Conservation (phyloP, 106 monocot genomes). For the Platanthera guangdongensis region DNA sequence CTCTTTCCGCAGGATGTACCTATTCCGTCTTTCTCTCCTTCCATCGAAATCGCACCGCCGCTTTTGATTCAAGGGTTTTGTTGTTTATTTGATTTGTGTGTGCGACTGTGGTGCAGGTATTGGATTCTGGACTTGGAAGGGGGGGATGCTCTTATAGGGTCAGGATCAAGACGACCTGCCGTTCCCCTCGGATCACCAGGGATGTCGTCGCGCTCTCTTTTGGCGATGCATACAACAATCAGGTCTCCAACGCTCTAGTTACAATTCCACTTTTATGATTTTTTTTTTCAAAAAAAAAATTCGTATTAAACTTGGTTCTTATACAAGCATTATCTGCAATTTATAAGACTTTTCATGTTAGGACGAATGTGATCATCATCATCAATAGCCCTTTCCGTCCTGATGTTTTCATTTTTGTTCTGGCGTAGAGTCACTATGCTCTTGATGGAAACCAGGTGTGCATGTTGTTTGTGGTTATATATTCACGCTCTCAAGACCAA, state of each 20-base stretch:
- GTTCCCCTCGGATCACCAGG: conserved; percentile 43
- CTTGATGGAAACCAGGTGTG: too few species aligned
- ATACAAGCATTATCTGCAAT: not conserved
- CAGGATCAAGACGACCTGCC: conserved; percentile 78
- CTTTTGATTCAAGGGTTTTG: not conserved
- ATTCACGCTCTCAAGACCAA: too few species aligned
- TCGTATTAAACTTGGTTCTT: not conserved
- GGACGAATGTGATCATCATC: too few species aligned
- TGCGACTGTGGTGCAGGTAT: not conserved
- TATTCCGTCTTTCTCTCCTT: not conserved
- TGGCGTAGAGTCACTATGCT: too few species aligned
- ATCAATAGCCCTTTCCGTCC: too few species aligned
- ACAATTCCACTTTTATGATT: not conserved
- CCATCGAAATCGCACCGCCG: not conserved
- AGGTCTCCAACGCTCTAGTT: conserved; percentile 25
- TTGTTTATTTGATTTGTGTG: not conserved
- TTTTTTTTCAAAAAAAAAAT: not conserved
- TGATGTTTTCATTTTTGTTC: too few species aligned
- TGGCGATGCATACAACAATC: conserved; percentile 66
- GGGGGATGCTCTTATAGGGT: conserved; percentile 60
- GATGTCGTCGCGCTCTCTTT: conserved; percentile 70
- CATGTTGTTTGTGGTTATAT: too few species aligned
- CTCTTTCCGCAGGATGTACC: not conserved
- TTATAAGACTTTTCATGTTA: not conserved
- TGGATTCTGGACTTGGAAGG: conserved; percentile 5